Percentiles rank a stretch among this genome's conserved stretches.
These are phyloP conservation scores for Cochlearia excelsa DNA, from an alignment of 345 rosid genomes.

Conservation along the genomic window DNA sequence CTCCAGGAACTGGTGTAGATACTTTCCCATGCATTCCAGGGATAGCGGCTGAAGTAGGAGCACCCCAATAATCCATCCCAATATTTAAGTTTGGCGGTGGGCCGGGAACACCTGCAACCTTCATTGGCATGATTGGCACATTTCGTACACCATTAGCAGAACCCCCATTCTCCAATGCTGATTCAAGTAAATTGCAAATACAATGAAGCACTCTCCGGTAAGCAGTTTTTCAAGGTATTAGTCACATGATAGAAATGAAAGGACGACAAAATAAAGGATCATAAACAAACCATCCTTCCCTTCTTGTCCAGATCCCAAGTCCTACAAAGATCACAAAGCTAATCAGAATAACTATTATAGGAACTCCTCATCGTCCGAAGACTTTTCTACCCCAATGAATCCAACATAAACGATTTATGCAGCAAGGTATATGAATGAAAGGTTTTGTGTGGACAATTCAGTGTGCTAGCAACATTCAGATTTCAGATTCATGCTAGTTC, in stretches of 20 bases:
- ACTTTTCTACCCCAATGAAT: background rate
- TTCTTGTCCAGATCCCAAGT: constrained; percentile 76
- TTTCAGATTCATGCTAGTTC: constrained; percentile 17
- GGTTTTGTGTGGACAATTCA: constrained; percentile 2
- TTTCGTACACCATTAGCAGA: constrained; percentile 60
- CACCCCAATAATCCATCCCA: constrained; percentile 99
- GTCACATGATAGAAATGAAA: constrained; percentile 2
- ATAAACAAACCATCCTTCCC: constrained; percentile 59
- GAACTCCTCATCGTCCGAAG: background rate
- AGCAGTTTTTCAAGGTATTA: constrained; percentile 17
- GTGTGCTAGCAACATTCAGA: constrained; percentile 3
- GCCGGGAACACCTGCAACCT: constrained; percentile 65
- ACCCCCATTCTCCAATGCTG: constrained; percentile 73
- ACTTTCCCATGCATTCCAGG: constrained; percentile 72
- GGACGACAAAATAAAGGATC: constrained; percentile 1
- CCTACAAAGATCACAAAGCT: constrained; percentile 31
- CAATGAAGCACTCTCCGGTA: constrained; percentile 23
- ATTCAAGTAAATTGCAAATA: constrained; percentile 45
- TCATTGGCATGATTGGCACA: constrained; percentile 58
- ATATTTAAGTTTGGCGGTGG: constrained; percentile 92
- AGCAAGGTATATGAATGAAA: background rate
- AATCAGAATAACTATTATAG: constrained; percentile 1
- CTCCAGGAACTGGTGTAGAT: constrained; percentile 65
- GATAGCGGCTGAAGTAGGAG: constrained; percentile 55
- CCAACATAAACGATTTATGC: background rate